Evolutionary conservation across 306 rosid genomes (phyloP), one percentile per base, ranked within the genome.

Genomic region (Lathyrus aphaca): DNA sequence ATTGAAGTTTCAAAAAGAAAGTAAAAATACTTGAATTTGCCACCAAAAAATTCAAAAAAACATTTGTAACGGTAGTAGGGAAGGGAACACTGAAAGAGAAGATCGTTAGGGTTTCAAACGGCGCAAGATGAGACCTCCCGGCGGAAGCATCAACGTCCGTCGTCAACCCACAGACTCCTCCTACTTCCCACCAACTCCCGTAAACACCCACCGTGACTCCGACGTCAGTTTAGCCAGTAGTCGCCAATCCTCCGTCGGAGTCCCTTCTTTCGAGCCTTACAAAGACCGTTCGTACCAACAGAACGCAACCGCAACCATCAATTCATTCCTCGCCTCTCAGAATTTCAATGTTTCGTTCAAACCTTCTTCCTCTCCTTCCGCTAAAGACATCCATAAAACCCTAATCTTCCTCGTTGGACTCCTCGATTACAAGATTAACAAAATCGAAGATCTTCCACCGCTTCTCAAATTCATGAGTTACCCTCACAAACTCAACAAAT

Each of bases 151-250:
- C 23, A 19, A 9, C 64, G 53, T 57, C 8, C 85, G 87, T 53
- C 89, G 85, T 0, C 92, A 84, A 35, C 75, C 84, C 0, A 88
- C 78, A 51, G 86, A 81, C 6, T 85, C 95, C 8, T 84, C 95
- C 1, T 81, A 79, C 76, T 86, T 83, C 3, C 89, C 92, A 4
- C 89, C 91, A 81, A 72, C 38, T 50, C 74, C 80, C 46, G 39
- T 15, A 1, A 35, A 35, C 58, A 8, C 3, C 40, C 89, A 69
- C 29, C 89, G 99, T 8, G 99, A 94, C 69, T 94, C 99, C 59
- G 99, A 91, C 66, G 92, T 85, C 13, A 88, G 97, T 72, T 83
- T 91, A 50, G 96, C 78, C 55, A 88, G 97, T 59, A 94, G 89
- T 84, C 97, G 95, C 10, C 99, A 95, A 0, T 90, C 98, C 49